These are phyloP conservation scores for Trichoderma asperellum DNA, from an alignment of 2,329 filamentous ascomycete genomes.

Conservation along the genomic window DNA sequence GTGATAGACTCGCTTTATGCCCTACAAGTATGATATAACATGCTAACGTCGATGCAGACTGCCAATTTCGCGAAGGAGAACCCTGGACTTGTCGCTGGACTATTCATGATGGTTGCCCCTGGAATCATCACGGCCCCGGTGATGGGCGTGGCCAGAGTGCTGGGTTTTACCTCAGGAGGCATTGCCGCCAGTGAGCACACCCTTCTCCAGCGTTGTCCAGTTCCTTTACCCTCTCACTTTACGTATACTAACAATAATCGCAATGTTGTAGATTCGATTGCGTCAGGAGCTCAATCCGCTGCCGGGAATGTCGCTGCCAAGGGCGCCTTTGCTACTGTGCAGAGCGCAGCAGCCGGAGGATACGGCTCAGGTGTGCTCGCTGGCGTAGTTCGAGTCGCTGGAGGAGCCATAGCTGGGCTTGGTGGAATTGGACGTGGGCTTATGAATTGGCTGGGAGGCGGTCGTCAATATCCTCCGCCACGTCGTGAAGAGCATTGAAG, in stretches of 20 bases:
- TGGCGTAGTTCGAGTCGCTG: constrained; percentile 30
- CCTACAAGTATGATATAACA: background rate
- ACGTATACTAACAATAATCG: background rate
- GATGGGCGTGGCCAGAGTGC: constrained; percentile 30
- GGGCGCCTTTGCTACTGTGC: constrained; percentile 38
- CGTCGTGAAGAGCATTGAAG: background rate
- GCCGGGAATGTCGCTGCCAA: constrained; percentile 38
- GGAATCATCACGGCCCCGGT: constrained; percentile 28
- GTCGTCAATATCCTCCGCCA: background rate
- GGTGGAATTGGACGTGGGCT: background rate
- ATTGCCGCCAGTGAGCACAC: constrained; percentile 30
- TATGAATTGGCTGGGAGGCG: background rate
- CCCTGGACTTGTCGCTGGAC: background rate
- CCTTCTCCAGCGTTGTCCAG: background rate
- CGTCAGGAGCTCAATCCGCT: constrained; percentile 35
- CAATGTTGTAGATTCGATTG: constrained; percentile 33
- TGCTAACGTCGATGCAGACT: background rate
- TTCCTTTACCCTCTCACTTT: too few species aligned
- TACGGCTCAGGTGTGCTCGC: constrained; percentile 34
- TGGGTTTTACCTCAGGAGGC: constrained; percentile 33
- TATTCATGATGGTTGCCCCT: constrained; percentile 2
- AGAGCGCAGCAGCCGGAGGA: constrained; percentile 41
- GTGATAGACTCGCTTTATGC: background rate
- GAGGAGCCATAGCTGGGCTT: constrained; percentile 1
- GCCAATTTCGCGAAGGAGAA: background rate